These are phyloP conservation scores for Amoebophrya sp. DNA, from an alignment of 169 alveolate genomes.

Conservation along the genomic window DNA sequence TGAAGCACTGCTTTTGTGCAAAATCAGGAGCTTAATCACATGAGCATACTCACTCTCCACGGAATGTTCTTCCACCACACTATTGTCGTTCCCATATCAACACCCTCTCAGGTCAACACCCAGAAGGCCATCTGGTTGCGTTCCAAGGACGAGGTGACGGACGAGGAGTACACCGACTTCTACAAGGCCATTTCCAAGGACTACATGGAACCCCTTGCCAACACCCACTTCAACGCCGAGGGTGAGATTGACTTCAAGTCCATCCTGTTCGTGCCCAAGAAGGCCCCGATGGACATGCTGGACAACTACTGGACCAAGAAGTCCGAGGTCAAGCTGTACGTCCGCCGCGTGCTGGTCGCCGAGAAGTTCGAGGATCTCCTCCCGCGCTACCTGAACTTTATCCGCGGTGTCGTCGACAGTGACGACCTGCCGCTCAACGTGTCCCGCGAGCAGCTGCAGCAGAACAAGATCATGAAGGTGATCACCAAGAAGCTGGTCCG, in stretches of 20 bases:
- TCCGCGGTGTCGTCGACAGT: constrained; percentile 91
- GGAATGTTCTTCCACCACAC: too few relatives aligned
- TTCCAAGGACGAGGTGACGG: constrained; percentile 86
- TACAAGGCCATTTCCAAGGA: constrained; percentile 91
- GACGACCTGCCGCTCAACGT: constrained; percentile 93
- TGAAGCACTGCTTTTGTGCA: too few relatives aligned
- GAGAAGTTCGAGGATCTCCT: constrained; percentile 85
- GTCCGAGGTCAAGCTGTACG: constrained; percentile 78
- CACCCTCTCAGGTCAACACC: constrained; percentile 87
- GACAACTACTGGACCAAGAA: constrained; percentile 78
- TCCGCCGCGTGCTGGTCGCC: constrained; percentile 85
- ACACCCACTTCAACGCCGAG: constrained; percentile 97
- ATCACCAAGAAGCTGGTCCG: constrained; percentile 92
- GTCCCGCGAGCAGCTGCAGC: constrained; percentile 67
- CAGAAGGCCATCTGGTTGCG: constrained; percentile 98
- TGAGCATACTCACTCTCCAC: too few relatives aligned
- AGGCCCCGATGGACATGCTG: constrained; percentile 84
- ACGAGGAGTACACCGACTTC: constrained; percentile 90
- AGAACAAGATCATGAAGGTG: constrained; percentile 82
- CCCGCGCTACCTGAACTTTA: constrained; percentile 86
- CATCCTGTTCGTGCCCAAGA: constrained; percentile 87
- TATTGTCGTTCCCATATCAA: not conserved
- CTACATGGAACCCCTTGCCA: constrained; percentile 88
- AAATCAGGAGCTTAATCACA: too few relatives aligned
- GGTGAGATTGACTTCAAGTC: constrained; percentile 98